phyloP scores from a whole-genome alignment of 2,329 filamentous ascomycete genomes.

The Pseudonectria foliicola region DNA sequence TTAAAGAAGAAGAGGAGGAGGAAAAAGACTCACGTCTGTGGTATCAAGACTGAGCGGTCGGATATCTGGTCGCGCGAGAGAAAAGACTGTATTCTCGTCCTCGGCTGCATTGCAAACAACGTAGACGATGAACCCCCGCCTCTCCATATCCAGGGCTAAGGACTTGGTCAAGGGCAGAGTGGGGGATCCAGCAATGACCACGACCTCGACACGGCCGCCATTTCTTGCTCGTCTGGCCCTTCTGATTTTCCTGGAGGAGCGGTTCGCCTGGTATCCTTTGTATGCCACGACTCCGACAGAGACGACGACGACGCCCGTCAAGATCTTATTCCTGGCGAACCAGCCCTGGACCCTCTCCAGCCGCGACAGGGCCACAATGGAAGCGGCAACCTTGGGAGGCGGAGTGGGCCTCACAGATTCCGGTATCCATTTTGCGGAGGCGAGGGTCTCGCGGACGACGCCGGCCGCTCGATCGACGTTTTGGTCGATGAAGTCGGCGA shows the following conservation, averaged over 20 bases:
- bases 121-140: constrained; percentile 88
- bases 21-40: constrained; percentile 54
- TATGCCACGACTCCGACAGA: constrained; percentile 60
- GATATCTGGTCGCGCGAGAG: constrained; percentile 73
- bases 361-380: constrained; percentile 27
- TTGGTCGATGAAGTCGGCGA: constrained; percentile 74
- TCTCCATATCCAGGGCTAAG: constrained; percentile 77
- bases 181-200: constrained; percentile 82
- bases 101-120: constrained; percentile 79
- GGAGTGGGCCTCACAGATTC: constrained; percentile 56
- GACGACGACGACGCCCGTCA: constrained; percentile 64
- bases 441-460: constrained; percentile 61
- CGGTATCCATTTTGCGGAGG: constrained; percentile 66
- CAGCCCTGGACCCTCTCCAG: constrained; percentile 59
- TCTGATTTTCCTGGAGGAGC: constrained; percentile 59
- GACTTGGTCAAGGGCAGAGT: constrained; percentile 77
- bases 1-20: too few species aligned
- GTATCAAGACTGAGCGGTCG: constrained; percentile 77
- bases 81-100: constrained; percentile 73
- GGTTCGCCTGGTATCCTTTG: constrained; percentile 40
- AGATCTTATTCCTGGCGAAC: constrained; percentile 63
- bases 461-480: constrained; percentile 72
- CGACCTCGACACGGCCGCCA: constrained; percentile 79
- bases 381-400: constrained; percentile 31
- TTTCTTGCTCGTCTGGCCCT: constrained; percentile 73